Base-by-base conservation (phyloP, 2,329 filamentous ascomycete genomes). In the Intubia oerlemansii region DNA sequence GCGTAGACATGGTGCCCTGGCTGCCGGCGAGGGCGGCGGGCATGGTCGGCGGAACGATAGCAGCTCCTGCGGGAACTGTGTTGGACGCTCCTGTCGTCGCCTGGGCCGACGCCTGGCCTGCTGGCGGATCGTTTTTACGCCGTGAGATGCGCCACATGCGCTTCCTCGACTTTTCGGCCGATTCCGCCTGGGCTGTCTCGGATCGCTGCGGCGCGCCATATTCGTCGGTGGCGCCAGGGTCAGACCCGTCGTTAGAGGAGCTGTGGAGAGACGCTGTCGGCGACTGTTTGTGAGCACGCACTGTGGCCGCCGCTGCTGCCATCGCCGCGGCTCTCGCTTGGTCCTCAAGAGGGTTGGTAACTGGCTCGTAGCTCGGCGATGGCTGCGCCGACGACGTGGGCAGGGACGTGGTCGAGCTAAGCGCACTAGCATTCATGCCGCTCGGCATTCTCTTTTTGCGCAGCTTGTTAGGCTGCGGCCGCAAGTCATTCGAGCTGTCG, bases 401-500 rank as follows among this genome's bases (percentile, higher is more conserved):
- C 19, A 91, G 55, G 7, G 84, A 93, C 11, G 77, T 67, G 6
- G 67, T 76, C 11, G 88, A 95, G 44, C 84, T 93, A 38, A 92
- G 82, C 0, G 85, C 84, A 45, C 85, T 93, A 13, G 73, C 74
- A 40, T 81, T 84, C 14, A 76, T 53, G 42, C 78, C 80, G 24
- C 70, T 73, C 0, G 78, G 73, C 31, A 77, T 56, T 36, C 72
- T 62, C 50, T 80, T 92, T 57, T 95, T 95, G 48, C 75, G 77
- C 29, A 98, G 56, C 50, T 93, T 92, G 43, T 92, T 93, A 0
- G 82, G 80, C 44, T 74, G 75, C 2, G 32, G 29, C 25, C 78
- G 66, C 41, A 64, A 71, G 36, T 72, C 72, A 21, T 56, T 61
- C 24, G 17, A 12, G 15, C 56, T 61, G 24, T 67, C 64, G 16